Evolutionary conservation across 2,329 filamentous ascomycete species (phyloP).

Genomic region (Coniochaeta prunicola): DNA sequence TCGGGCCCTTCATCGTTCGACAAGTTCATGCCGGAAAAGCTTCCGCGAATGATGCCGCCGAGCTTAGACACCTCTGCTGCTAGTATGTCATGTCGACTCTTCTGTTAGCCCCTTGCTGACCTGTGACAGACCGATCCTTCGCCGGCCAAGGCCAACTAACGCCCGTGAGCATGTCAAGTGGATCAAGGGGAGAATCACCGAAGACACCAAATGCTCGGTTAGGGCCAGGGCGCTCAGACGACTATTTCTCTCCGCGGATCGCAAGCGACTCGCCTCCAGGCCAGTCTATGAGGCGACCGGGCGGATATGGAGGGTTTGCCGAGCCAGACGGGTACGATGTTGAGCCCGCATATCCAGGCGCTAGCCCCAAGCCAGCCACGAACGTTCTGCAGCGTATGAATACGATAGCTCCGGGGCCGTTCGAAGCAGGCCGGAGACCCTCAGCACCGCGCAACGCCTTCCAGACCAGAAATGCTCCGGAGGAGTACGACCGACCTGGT

Average conservation of each 20-base stretch:
- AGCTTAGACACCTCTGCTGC: slow-evolving; percentile 44
- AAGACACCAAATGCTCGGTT: slow-evolving; percentile 42
- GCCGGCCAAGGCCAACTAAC: slow-evolving; percentile 52
- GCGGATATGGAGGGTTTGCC: slow-evolving; percentile 42
- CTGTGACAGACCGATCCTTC: slow-evolving; percentile 42
- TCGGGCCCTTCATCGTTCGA: slow-evolving; percentile 30
- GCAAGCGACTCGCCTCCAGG: slow-evolving; percentile 32
- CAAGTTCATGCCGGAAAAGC: slow-evolving; percentile 28
- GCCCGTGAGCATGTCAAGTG: slow-evolving; percentile 53
- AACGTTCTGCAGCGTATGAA: slow-evolving; percentile 56
- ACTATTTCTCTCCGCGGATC: slow-evolving; percentile 38
- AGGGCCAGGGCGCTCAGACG: slow-evolving; percentile 33
- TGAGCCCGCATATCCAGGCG: slow-evolving; percentile 36
- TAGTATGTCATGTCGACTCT: slow-evolving; percentile 30
- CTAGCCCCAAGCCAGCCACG: slow-evolving; percentile 35
- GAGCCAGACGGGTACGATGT: slow-evolving; percentile 26
- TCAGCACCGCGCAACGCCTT: slow-evolving; percentile 9
- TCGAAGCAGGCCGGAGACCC: slow-evolving; percentile 40
- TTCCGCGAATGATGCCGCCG: slow-evolving; percentile 32
- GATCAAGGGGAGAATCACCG: slow-evolving; percentile 57
- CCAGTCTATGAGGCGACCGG: slow-evolving; percentile 30
- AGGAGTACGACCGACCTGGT: slow-evolving; percentile 17
- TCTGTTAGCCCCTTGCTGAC: slow-evolving; percentile 21
- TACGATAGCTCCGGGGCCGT: slow-evolving; percentile 58
- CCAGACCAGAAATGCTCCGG: background rate